phyloP scores from a whole-genome alignment of 169 alveolate genomes.

The Babesia sp. region DNA sequence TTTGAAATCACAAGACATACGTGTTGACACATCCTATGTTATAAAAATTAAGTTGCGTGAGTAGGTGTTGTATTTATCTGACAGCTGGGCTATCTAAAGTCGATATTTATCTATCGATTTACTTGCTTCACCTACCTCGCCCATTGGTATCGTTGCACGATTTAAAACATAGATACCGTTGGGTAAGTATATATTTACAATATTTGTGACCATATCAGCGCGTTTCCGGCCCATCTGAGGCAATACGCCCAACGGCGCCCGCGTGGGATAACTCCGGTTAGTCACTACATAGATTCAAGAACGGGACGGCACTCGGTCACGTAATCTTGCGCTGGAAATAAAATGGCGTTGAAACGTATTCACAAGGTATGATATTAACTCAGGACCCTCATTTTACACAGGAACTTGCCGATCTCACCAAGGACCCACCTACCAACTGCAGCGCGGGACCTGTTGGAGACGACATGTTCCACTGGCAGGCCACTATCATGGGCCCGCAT shows the following conservation, averaged over 20 bases:
- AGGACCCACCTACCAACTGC: slow-evolving; percentile 99
- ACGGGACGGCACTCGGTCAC: background rate
- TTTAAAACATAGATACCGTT: background rate
- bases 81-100: too few relatives aligned
- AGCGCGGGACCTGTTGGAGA: slow-evolving; percentile 98
- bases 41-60: too few relatives aligned
- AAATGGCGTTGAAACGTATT: slow-evolving; percentile 90
- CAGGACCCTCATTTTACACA: slow-evolving; percentile 30
- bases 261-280: slow-evolving; percentile 1
- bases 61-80: too few relatives aligned
- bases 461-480: slow-evolving; percentile 98
- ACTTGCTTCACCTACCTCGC: too few relatives aligned
- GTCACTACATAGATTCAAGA: slow-evolving; percentile 5
- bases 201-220: background rate
- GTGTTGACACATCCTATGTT: too few relatives aligned
- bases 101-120: too few relatives aligned
- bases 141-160: too few relatives aligned
- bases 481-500: slow-evolving; percentile 99
- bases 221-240: background rate
- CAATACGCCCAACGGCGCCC: slow-evolving; percentile 14
- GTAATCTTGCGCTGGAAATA: background rate
- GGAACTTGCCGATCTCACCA: slow-evolving; percentile 95
- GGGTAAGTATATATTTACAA: background rate
- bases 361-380: slow-evolving; percentile 76
- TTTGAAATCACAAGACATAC: background rate